These are phyloP conservation scores for Artemisia argyi DNA, from an alignment of 129 eudicot species.

Conservation along the genomic window DNA sequence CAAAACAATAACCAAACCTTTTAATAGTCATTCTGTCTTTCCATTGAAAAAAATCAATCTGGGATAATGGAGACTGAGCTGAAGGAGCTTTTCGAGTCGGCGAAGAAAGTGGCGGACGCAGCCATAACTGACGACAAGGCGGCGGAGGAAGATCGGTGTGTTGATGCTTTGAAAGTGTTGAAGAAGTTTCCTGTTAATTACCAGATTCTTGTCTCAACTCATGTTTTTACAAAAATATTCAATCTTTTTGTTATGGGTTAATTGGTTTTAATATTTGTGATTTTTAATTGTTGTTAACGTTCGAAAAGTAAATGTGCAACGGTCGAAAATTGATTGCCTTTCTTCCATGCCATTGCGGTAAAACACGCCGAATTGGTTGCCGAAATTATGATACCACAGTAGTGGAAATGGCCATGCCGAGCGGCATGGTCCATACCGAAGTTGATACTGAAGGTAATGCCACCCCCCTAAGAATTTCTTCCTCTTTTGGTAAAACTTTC, in stretches of 20 bases:
- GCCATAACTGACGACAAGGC: slow-evolving; percentile 37
- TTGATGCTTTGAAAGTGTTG: slow-evolving; percentile 68
- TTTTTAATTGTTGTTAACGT: background rate
- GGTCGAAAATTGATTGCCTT: too few species aligned
- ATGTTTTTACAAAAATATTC: slow-evolving; percentile 47
- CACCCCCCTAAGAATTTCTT: too few species aligned
- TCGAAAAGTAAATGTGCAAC: too few species aligned
- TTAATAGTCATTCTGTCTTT: background rate
- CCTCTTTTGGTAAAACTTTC: too few species aligned
- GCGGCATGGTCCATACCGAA: too few species aligned
- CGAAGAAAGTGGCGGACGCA: slow-evolving; percentile 80
- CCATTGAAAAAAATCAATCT: slow-evolving; percentile 15
- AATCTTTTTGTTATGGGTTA: background rate
- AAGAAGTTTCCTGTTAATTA: slow-evolving; percentile 78
- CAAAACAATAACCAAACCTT: slow-evolving; percentile 13
- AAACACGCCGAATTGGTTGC: too few species aligned
- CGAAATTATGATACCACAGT: too few species aligned
- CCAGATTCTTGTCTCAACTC: slow-evolving; percentile 78
- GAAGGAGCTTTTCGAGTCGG: slow-evolving; percentile 72
- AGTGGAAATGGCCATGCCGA: too few species aligned
- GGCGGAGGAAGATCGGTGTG: slow-evolving; percentile 82
- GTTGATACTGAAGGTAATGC: too few species aligned
- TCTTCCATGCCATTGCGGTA: too few species aligned
- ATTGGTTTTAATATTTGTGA: background rate
- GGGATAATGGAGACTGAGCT: slow-evolving; percentile 72